Evolutionary conservation across 75 land plant species (phyloP).

Genomic region (Cunninghamia lanceolata): DNA sequence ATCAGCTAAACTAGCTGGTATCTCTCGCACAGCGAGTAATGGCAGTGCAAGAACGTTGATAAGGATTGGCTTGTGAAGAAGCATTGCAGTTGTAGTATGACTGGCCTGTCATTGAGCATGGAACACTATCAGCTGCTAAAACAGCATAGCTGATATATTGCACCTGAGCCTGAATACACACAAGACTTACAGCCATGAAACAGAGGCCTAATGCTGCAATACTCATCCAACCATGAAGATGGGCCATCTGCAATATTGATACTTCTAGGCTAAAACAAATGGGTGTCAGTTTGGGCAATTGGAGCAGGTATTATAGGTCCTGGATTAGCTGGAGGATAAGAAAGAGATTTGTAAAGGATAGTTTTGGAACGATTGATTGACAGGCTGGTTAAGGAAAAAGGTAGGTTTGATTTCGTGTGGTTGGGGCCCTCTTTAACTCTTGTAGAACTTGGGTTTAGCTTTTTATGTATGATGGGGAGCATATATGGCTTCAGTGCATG

Average conservation of each 20-base stretch:
- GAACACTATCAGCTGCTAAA: constrained; percentile 3
- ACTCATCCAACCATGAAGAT: neutral
- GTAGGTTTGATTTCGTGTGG: neutral
- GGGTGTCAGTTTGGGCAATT: neutral
- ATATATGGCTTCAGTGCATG: no score
- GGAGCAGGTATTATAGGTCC: neutral
- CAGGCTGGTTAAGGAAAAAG: neutral
- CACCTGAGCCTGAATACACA: neutral
- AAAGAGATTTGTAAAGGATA: neutral
- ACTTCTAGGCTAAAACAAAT: neutral
- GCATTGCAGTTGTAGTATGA: constrained; percentile 11
- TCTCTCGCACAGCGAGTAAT: constrained; percentile 10
- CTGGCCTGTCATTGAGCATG: constrained; percentile 1
- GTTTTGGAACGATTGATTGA: neutral
- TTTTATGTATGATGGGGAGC: neutral
- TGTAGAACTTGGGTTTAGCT: neutral
- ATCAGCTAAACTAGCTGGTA: neutral
- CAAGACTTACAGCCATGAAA: neutral
- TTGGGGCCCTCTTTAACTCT: neutral
- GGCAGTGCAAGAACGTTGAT: neutral
- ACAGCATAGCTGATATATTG: constrained; percentile 5
- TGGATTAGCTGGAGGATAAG: neutral
- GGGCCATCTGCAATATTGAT: neutral
- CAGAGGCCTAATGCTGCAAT: neutral
- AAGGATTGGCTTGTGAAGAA: neutral